phyloP scores from a whole-genome alignment of 2,329 filamentous ascomycete genomes.

The Lasiodiplodia sp. region DNA sequence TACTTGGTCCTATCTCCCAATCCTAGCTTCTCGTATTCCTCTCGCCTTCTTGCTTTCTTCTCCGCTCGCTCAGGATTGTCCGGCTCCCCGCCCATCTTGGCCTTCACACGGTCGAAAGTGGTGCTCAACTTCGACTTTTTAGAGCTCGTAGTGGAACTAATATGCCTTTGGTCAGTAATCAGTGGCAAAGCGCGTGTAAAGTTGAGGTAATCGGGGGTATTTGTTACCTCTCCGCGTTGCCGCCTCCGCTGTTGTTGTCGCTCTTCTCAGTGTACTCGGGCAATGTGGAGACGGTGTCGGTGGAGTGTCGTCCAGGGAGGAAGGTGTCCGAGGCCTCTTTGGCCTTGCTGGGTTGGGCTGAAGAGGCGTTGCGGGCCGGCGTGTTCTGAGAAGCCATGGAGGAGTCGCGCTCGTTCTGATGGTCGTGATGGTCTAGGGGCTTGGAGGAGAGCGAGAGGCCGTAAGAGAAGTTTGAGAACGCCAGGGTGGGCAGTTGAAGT shows the following conservation, averaged over 20 bases:
- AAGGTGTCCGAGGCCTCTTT: background rate
- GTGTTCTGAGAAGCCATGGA: background rate
- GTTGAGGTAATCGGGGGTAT: background rate
- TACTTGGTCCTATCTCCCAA: conserved; percentile 23
- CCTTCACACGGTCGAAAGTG: conserved; percentile 4
- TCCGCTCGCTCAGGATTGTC: background rate
- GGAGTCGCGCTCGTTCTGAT: background rate
- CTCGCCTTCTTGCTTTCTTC: conserved; percentile 10
- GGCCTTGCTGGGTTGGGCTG: background rate
- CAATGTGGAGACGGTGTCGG: conserved; percentile 8
- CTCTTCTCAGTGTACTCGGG: conserved; percentile 5
- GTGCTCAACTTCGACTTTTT: conserved; percentile 9
- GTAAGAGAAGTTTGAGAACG: conserved; percentile 4
- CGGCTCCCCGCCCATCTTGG: conserved; percentile 3
- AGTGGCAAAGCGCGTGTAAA: background rate
- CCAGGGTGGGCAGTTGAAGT: background rate
- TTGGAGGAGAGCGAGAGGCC: conserved; percentile 1
- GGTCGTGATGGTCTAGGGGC: background rate
- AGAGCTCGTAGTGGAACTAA: background rate
- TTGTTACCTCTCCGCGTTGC: background rate
- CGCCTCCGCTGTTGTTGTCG: background rate
- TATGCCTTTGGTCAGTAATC: no score
- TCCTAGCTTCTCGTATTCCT: conserved; percentile 17
- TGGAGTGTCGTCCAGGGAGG: background rate
- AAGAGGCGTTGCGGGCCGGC: no score